Base-by-base conservation (phyloP, 306 rosid genomes). In the Corylus avellana region DNA sequence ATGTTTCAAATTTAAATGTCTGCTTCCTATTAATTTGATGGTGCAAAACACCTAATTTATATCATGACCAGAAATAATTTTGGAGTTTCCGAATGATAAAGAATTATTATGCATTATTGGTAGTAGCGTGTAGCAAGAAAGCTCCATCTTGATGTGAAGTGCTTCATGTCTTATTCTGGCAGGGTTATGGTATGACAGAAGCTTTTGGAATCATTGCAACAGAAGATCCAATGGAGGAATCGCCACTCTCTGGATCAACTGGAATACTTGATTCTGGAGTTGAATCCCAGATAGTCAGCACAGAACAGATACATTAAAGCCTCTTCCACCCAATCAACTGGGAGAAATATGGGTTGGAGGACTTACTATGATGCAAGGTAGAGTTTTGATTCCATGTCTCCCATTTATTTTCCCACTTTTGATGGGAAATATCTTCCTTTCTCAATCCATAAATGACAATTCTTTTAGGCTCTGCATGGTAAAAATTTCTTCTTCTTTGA, bases 171-270 rank as follows among this genome's bases (percentile, higher is more conserved):
- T 11, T 7, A 61, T 27, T 62, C 1, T 72, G 17, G 48, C 84
- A 85, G 87, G 91, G 87, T 12, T 88, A 88, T 88, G 91, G 87
- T n/a, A 85, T 85, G 89, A 87, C 88, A 4, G 90, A 87, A 82
- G 66, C 86, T 70, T 79, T 83, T 77, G 85, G 83, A 74, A 10
- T 74, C 46, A 50, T 85, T 73, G 59, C 91, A 22, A 0, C 32
- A 5, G 86, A 76, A 70, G 39, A 78, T 76, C 32, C 80, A 14
- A 77, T 27, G 69, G 84, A 80, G 61, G 79, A 50, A 55, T 7
- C 37, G 39, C 50, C 59, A 8, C 78, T 78, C 53, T 72, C 82
- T 51, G 84, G 84, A 20, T 78, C 86, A 22, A 11, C 87, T 12
- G 89, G 91, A 42, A 35, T 25, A n/a, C 84, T 88, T 67, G 42